phyloP scores from a whole-genome alignment of 129 eudicot species.

The Glebionis coronaria region DNA sequence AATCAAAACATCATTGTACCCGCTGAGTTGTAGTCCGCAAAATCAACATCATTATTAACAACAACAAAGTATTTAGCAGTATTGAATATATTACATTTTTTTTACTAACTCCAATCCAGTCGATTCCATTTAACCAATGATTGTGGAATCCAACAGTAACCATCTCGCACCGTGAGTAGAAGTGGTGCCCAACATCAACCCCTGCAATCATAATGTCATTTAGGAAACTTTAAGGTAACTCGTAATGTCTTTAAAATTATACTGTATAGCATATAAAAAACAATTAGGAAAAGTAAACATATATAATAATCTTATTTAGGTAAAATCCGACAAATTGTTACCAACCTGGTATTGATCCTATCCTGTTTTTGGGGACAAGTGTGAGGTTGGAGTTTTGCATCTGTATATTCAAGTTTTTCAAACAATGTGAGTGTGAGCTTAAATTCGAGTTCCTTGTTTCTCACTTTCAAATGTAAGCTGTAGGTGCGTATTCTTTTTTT shows the following conservation, averaged over 20 bases:
- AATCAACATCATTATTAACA: too few species aligned
- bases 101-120: too few species aligned
- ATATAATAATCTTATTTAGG: background rate
- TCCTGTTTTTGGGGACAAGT: slow-evolving; percentile 33
- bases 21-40: too few species aligned
- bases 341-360: slow-evolving; percentile 86
- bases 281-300: too few species aligned
- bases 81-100: too few species aligned
- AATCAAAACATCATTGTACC: too few species aligned
- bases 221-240: too few species aligned
- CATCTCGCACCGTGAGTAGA: too few species aligned
- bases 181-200: slow-evolving; percentile 87
- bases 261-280: too few species aligned
- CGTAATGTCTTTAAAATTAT: too few species aligned
- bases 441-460: background rate
- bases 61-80: background rate
- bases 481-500: background rate
- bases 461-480: background rate
- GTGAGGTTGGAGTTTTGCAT: slow-evolving; percentile 43
- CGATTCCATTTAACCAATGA: too few species aligned
- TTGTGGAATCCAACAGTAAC: too few species aligned
- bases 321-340: background rate
- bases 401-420: slow-evolving; percentile 38
- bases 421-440: slow-evolving; percentile 12
- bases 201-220: slow-evolving; percentile 41